Evolutionary conservation across 306 rosid species (phyloP).

Genomic region (Datisca glomerata): DNA sequence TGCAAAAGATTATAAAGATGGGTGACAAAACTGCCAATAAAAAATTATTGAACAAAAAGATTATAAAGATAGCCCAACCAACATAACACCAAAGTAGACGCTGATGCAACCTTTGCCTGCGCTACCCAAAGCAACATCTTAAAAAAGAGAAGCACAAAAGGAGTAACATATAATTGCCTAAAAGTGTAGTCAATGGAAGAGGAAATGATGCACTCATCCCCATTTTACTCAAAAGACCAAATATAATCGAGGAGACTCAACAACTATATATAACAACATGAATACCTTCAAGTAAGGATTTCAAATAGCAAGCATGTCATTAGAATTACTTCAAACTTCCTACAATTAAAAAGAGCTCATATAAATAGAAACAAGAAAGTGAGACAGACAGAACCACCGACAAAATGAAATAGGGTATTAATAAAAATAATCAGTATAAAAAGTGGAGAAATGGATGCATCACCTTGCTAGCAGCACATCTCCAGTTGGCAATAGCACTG

Average conservation of each 20-base stretch:
- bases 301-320: constrained; percentile 83
- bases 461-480: constrained; percentile 80
- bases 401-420: background rate
- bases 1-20: no score
- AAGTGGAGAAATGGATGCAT: constrained; percentile 7
- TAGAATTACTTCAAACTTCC: constrained; percentile 80
- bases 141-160: background rate
- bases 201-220: background rate
- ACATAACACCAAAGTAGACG: constrained; percentile 57
- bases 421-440: background rate
- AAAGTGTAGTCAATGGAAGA: background rate
- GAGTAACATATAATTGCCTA: background rate
- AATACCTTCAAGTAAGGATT: constrained; percentile 81
- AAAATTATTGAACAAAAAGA: no score
- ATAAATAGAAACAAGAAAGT: constrained; percentile 3
- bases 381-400: background rate
- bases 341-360: constrained; percentile 17
- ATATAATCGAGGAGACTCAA: constrained; percentile 6
- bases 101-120: constrained; percentile 70
- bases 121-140: background rate
- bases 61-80: no score
- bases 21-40: no score
- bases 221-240: background rate
- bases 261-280: constrained; percentile 10
- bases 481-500: constrained; percentile 71